Evolutionary conservation across 2,329 filamentous ascomycete genomes (phyloP).

Genomic region (Phialophora tarda): DNA sequence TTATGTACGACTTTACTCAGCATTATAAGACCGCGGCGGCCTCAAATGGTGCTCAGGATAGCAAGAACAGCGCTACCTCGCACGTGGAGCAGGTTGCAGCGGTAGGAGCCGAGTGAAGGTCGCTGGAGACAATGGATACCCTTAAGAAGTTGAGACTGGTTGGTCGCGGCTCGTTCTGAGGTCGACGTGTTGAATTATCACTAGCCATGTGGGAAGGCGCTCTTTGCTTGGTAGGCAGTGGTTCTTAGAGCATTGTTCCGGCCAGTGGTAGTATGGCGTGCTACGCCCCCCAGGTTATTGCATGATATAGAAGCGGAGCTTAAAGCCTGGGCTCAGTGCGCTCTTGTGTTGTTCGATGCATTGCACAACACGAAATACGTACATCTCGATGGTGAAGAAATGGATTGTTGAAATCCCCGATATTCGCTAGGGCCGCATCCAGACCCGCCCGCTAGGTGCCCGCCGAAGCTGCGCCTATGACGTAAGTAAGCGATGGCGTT

Average conservation of each 20-base stretch:
- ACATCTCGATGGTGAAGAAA: background rate
- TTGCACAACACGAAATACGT: background rate
- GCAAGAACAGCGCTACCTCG: conserved; percentile 18
- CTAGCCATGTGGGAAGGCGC: background rate
- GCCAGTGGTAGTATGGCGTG: background rate
- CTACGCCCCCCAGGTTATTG: background rate
- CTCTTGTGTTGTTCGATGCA: background rate
- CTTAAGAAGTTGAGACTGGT: background rate
- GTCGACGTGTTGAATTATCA: background rate
- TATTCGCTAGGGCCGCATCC: background rate
- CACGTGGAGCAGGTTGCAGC: conserved; percentile 24
- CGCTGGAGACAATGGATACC: background rate
- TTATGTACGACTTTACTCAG: conserved; percentile 35
- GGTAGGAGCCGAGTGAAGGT: conserved; percentile 16
- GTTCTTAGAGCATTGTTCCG: background rate
- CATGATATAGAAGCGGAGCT: background rate
- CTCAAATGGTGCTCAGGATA: background rate
- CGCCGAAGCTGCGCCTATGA: background rate
- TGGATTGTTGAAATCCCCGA: background rate
- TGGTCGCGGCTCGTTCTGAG: background rate
- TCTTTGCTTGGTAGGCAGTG: background rate
- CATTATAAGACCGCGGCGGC: conserved; percentile 27
- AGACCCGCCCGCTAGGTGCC: no score
- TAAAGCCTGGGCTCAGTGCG: background rate
- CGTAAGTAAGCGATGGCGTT: background rate